Evolutionary conservation across 805 yeast species (phyloP), one percentile per base, ranked within the genome.

Genomic region (Yamadazyma insecticola): DNA sequence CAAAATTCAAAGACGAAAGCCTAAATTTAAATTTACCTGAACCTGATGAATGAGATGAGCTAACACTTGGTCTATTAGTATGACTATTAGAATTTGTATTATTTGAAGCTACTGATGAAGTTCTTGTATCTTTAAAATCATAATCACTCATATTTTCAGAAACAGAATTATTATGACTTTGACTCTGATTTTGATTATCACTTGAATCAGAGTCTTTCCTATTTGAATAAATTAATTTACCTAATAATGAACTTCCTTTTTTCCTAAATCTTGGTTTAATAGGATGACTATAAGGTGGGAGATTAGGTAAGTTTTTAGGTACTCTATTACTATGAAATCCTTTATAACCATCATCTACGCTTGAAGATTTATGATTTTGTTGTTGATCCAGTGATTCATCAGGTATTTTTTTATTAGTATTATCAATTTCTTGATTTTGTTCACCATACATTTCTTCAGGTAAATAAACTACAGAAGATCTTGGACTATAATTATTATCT

Each of bases 261-360:
- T 62, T 66, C 36, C 54, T 56, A 45, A 62, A 60, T 26, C 60
- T 56, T 0, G 76, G 76, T 38, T 69, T 70, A 17, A 72, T 64
- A 1, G 76, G 76, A n/a, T 63, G 70, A 14, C 53, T 41, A 26
- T 69, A 55, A 3, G 77, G 76, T 1, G 77, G 76, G 3, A 63
- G 48, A 12, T 61, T 60, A 14, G 52, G 50, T 13, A 43, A 41
- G 6, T 54, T 56, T 13, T 55, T 50, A n/a, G n/a, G n/a, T n/a
- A n/a, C n/a, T n/a, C n/a, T n/a, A 18, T 50, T 40, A 28, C 43
- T 53, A 25, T 66, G 72, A 47, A 66, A 64, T 4, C 72, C 72
- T 24, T 55, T 51, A 41, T 65, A 65, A 33, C 56, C 48, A 16
- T n/a, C n/a, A n/a, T n/a, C n/a, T n/a, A n/a, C n/a, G n/a, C n/a